Evolutionary conservation across 371 early-diverging fungal genomes (phyloP), one percentile per base, ranked within the genome.

Genomic region (Actinomucor elegans): DNA sequence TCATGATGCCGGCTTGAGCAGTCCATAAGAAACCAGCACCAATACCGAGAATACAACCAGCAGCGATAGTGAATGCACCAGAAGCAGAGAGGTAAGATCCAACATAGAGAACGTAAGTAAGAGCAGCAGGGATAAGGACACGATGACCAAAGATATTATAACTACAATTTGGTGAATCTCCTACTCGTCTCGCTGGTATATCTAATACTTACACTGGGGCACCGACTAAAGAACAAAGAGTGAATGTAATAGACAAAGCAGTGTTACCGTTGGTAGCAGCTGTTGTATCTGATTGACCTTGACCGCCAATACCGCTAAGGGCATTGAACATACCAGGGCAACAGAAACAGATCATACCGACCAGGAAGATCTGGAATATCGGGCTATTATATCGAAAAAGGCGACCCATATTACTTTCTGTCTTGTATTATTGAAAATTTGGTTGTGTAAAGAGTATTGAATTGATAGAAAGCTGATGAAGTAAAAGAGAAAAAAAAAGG

Each of bases 281-380:
- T 20, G 73, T 77, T 20, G 75, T 74, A 61, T 85, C 80, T 10
- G 56, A 50, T 35, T 74, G 66, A 61, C 83, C 83, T 46, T 64
- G 75, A 48, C 75, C 71, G 43, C 83, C 83, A 26, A 71, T 57
- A 50, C 67, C 71, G 59, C 75, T 78, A 26, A 91, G 64, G 44
- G 89, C 91, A 53, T 92, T 92, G 74, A 85, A 92, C 91, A 92
- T 90, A 49, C 91, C 93, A 12, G 93, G 90, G 55, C 87, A 86
- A 52, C 84, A 81, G 75, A 90, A 90, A 62, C 89, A 87, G 52
- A 88, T 82, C 54, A 90, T 71, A 20, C 86, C 85, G 44, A 90
- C 78, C 24, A 89, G 60, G 33, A 87, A 61, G 49, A 90, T 76
- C 63, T 90, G 90, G 43, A 73, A 61, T 61, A 75, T 59, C 0